A percentile compares a stretch with the other conserved stretches of the same genome.
Evolutionary conservation across 2,329 filamentous ascomycete species (phyloP).

Genomic region (Verticillium tricorpus): DNA sequence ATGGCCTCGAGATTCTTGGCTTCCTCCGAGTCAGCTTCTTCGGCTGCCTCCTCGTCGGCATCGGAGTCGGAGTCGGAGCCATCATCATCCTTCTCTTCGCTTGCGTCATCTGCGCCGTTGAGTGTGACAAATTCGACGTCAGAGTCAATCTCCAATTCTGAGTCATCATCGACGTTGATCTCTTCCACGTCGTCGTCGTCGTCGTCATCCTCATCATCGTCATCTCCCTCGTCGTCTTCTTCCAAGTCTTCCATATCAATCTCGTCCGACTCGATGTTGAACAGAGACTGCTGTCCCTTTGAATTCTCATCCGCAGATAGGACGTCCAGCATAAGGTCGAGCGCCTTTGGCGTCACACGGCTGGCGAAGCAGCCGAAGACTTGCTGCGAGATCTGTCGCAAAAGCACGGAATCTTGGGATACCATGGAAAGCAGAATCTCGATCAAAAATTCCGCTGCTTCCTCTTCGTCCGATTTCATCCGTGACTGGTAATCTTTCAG

Average conservation of each 20-base stretch:
- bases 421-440: conserved; percentile 90
- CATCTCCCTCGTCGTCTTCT: conserved; percentile 31
- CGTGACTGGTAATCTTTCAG: conserved; percentile 71
- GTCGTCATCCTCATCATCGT: conserved; percentile 32
- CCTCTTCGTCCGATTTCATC: conserved; percentile 51
- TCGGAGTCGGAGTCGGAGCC: conserved; percentile 37
- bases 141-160: conserved; percentile 41
- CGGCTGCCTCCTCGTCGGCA: conserved; percentile 32
- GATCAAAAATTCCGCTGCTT: conserved; percentile 66
- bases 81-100: conserved; percentile 38
- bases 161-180: conserved; percentile 32
- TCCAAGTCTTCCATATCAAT: conserved; percentile 43
- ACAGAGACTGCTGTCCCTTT: conserved; percentile 81
- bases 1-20: conserved; percentile 45
- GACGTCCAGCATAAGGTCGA: conserved; percentile 63
- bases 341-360: conserved; percentile 66
- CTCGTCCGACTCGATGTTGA: conserved; percentile 63
- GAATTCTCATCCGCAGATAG: conserved; percentile 75
- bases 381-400: conserved; percentile 81
- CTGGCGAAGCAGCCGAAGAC: conserved; percentile 80
- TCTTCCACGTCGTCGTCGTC: conserved; percentile 24
- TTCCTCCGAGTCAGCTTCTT: conserved; percentile 34
- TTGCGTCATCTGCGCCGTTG: conserved; percentile 35
- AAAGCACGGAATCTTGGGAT: conserved; percentile 76
- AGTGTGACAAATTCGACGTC: conserved; percentile 47